A percentile compares a stretch with the other conserved stretches of the same genome.
These are phyloP conservation scores for Gyrodon tennesseensis DNA, from an alignment of 1,284 basidiomycete genomes.

Conservation along the genomic window DNA sequence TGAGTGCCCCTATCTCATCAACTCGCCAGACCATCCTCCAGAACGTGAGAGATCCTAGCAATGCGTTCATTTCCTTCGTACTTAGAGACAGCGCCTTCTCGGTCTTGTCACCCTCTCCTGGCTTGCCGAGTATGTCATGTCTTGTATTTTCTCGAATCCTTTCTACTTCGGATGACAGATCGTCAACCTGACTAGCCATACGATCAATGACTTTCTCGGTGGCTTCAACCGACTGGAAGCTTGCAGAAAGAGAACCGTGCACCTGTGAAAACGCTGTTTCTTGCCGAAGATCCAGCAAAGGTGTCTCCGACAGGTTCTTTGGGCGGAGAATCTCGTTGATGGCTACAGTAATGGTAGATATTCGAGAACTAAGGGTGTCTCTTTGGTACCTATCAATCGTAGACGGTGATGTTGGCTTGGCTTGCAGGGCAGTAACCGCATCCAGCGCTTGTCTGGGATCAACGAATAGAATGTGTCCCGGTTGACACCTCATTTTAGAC, in stretches of 20 bases:
- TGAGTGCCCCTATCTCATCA: constrained; percentile 67
- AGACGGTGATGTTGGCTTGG: constrained; percentile 49
- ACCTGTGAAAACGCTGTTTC: constrained; percentile 44
- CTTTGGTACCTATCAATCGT: constrained; percentile 65
- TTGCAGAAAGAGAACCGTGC: constrained; percentile 43
- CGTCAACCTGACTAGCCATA: constrained; percentile 37
- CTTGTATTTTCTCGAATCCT: constrained; percentile 42
- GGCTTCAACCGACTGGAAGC: constrained; percentile 39
- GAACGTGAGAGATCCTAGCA: constrained; percentile 63
- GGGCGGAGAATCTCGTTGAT: constrained; percentile 46
- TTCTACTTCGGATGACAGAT: constrained; percentile 44
- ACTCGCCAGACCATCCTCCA: constrained; percentile 66
- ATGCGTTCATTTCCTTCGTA: constrained; percentile 52
- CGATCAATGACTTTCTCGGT: constrained; percentile 40
- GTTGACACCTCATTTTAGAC: constrained; percentile 29
- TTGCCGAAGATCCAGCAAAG: constrained; percentile 33
- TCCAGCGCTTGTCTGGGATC: constrained; percentile 59
- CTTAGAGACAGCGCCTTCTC: constrained; percentile 53
- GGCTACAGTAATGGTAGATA: constrained; percentile 51
- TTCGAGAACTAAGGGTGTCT: constrained; percentile 58
- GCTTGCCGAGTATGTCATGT: constrained; percentile 46
- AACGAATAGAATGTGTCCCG: constrained; percentile 50
- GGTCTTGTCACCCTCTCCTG: constrained; percentile 48
- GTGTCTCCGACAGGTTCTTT: constrained; percentile 6
- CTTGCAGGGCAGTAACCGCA: constrained; percentile 53